Evolutionary conservation across 2,329 filamentous ascomycete species (phyloP).

Genomic region (Polychaeton citri): DNA sequence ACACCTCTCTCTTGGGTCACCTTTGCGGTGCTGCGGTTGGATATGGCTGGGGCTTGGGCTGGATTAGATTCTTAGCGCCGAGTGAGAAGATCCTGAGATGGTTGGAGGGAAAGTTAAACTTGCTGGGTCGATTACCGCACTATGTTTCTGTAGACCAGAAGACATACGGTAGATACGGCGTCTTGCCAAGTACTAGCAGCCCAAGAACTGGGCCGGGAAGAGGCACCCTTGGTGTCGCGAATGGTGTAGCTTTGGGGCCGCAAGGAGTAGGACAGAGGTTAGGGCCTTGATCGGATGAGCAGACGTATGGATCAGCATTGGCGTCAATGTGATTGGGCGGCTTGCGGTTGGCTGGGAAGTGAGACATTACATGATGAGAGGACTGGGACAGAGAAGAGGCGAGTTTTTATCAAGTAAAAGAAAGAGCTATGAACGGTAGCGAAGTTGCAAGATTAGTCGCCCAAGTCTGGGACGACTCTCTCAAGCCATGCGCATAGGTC

Average conservation of each 20-base stretch:
- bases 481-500: constrained; percentile 33
- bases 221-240: constrained; percentile 15
- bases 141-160: constrained; percentile 94
- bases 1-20: constrained; percentile 76
- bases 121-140: constrained; percentile 71
- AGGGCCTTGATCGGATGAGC: constrained; percentile 55
- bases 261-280: constrained; percentile 54
- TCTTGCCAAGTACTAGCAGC: constrained; percentile 46
- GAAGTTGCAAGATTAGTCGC: constrained; percentile 11
- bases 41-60: constrained; percentile 78
- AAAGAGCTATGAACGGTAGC: too few relatives aligned
- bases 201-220: constrained; percentile 11
- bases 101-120: constrained; percentile 77
- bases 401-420: too few relatives aligned
- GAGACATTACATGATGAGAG: too few relatives aligned
- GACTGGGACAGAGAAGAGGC: too few relatives aligned
- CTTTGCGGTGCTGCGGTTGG: constrained; percentile 71
- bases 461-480: constrained; percentile 25
- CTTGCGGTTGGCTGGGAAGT: too few relatives aligned
- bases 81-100: constrained; percentile 79
- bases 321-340: too few relatives aligned
- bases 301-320: too few relatives aligned
- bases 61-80: constrained; percentile 77
- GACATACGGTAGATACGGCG: constrained; percentile 83
- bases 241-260: constrained; percentile 42